phyloP scores from a whole-genome alignment of 2,329 filamentous ascomycete genomes.

The Xylariomycetidae sp. region DNA sequence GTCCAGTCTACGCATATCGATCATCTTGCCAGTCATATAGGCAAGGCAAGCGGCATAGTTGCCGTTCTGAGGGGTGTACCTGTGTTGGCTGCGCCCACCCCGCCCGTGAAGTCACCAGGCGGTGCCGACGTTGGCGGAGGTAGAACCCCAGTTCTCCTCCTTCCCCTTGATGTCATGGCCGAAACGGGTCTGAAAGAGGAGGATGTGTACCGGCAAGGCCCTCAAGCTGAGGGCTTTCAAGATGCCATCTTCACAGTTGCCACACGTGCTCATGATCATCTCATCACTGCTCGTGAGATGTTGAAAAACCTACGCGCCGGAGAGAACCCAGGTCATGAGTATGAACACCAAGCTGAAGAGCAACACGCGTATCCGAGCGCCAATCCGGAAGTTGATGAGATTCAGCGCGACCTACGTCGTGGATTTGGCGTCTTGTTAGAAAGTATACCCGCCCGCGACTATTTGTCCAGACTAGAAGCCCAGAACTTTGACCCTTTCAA shows the following conservation, averaged over 20 bases:
- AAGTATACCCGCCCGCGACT: constrained; percentile 71
- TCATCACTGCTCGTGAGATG: constrained; percentile 93
- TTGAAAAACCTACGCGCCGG: constrained; percentile 72
- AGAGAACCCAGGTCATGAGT: constrained; percentile 74
- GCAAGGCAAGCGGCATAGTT: constrained; percentile 86
- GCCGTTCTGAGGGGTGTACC: constrained; percentile 85
- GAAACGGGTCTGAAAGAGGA: constrained; percentile 78
- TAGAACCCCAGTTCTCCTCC: constrained; percentile 54
- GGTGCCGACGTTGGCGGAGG: constrained; percentile 33
- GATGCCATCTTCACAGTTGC: constrained; percentile 92
- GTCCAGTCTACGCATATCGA: constrained; percentile 81
- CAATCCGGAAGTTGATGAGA: constrained; percentile 30
- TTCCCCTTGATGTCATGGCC: constrained; percentile 88
- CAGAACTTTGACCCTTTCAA: constrained; percentile 80
- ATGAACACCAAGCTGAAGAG: constrained; percentile 78
- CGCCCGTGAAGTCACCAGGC: constrained; percentile 39
- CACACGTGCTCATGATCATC: constrained; percentile 89
- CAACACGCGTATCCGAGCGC: constrained; percentile 50
- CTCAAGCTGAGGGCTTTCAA: constrained; percentile 71
- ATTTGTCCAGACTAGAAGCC: constrained; percentile 72
- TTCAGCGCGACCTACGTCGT: constrained; percentile 42
- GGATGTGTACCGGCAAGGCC: constrained; percentile 77
- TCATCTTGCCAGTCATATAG: constrained; percentile 90
- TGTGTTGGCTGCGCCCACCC: constrained; percentile 73
- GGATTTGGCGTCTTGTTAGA: constrained; percentile 80